Evolutionary conservation across 2,329 filamentous ascomycete species (phyloP).

Genomic region (Fusarium paranaense): DNA sequence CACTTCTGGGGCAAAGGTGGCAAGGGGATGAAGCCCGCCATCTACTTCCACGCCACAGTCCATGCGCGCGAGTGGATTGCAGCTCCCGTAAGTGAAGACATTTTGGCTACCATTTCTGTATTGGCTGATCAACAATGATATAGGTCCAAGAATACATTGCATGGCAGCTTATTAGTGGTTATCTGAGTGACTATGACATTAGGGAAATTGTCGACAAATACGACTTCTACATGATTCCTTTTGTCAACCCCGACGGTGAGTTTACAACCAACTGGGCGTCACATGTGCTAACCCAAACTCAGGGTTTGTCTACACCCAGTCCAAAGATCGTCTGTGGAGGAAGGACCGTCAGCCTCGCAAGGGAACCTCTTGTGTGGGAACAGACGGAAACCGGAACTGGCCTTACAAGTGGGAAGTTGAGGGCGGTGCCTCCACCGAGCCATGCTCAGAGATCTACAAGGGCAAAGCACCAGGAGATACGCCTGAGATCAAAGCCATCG

Average conservation of each 20-base stretch:
- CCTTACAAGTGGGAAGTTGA: conserved; percentile 4
- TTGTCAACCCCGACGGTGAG: conserved; percentile 70
- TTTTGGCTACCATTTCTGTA: no score
- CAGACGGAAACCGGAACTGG: conserved; percentile 9
- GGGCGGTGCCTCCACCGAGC: neutral
- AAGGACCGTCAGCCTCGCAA: conserved; percentile 8
- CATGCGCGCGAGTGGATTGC: conserved; percentile 72
- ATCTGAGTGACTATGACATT: conserved; percentile 52
- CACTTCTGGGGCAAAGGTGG: conserved; percentile 63
- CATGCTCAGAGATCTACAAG: conserved; percentile 4
- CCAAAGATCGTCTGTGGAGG: neutral
- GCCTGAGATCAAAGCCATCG: conserved; percentile 63
- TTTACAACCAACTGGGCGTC: neutral
- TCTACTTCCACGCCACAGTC: conserved; percentile 67
- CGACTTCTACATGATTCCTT: conserved; percentile 74
- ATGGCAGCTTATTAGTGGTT: conserved; percentile 60
- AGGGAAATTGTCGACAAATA: conserved; percentile 67
- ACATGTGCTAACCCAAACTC: neutral
- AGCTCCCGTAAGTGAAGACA: conserved; percentile 45
- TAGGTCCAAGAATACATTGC: conserved; percentile 63
- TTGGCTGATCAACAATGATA: neutral
- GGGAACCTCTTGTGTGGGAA: neutral
- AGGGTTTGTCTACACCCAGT: conserved; percentile 32
- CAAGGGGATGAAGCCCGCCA: conserved; percentile 59
- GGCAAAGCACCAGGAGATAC: conserved; percentile 46